phyloP scores from a whole-genome alignment of 495 filamentous ascomycete species.

The Apiosordaria backusii region DNA sequence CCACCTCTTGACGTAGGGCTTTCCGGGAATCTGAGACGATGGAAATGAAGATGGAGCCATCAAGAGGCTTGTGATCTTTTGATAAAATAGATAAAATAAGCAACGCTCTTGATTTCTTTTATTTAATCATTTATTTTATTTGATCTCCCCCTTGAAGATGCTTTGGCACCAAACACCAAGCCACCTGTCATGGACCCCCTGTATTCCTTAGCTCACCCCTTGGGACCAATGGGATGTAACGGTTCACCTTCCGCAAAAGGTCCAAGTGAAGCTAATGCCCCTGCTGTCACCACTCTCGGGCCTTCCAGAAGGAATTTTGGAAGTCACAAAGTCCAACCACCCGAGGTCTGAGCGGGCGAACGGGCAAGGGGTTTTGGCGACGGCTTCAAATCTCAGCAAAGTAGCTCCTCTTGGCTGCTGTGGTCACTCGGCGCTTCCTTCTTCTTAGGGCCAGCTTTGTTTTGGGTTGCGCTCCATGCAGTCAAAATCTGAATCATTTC shows the following conservation, averaged over 20 bases:
- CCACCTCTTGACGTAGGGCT: neutral
- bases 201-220: neutral
- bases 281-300: neutral
- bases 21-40: neutral
- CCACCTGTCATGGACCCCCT: neutral
- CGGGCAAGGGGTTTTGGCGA: neutral
- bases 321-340: neutral
- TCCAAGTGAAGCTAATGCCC: neutral
- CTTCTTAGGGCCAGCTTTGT: neutral
- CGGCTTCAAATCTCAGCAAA: neutral
- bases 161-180: neutral
- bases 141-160: neutral
- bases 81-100: neutral
- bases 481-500: neutral
- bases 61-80: neutral
- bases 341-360: neutral
- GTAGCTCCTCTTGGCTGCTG: neutral
- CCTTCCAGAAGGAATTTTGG: neutral
- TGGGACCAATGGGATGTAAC: neutral
- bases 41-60: neutral
- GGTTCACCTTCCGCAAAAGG: neutral
- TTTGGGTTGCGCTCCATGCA: neutral
- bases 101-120: neutral
- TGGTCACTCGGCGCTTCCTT: neutral
- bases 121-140: slow-evolving; percentile 2